A percentile compares a stretch with the other conserved stretches of the same genome.
Evolutionary conservation across 2,329 filamentous ascomycete genomes (phyloP).

Genomic region (Trichophyton benhamiae): DNA sequence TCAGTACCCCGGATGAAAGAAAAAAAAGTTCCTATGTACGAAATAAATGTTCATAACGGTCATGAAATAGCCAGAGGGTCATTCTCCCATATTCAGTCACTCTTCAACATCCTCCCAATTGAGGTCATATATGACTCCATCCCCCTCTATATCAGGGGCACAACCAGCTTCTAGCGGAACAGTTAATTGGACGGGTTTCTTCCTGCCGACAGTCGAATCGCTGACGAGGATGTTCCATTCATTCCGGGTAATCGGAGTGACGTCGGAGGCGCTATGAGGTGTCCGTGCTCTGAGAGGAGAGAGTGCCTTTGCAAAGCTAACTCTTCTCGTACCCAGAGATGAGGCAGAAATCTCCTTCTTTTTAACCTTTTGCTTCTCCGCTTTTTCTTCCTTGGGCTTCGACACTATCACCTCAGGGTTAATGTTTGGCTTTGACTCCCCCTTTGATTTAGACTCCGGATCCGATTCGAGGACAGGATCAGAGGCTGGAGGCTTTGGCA

Average conservation of each 20-base stretch:
- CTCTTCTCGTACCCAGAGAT: not conserved
- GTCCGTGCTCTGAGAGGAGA: slow-evolving; percentile 25
- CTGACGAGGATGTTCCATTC: slow-evolving; percentile 32
- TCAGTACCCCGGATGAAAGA: not conserved
- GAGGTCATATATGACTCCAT: slow-evolving; percentile 1
- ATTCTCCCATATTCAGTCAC: not conserved
- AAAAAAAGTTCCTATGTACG: not conserved
- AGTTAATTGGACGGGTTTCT: not conserved
- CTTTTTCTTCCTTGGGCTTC: not conserved
- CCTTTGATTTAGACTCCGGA: slow-evolving; percentile 12
- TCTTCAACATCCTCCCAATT: not conserved
- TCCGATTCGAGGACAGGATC: slow-evolving; percentile 12
- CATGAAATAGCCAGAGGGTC: not conserved
- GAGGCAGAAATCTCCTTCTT: not conserved
- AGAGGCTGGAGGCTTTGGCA: slow-evolving; percentile 15
- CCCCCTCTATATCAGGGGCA: not conserved
- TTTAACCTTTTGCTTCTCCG: not conserved
- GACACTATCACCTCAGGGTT: not conserved
- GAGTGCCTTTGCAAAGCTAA: not conserved
- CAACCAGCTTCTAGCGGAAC: not conserved
- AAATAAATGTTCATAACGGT: not conserved
- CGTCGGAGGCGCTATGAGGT: slow-evolving; percentile 31
- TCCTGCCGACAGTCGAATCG: slow-evolving; percentile 10
- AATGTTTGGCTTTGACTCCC: slow-evolving; percentile 15
- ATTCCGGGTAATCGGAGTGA: slow-evolving; percentile 31